A percentile compares a stretch with the other conserved stretches of the same genome.
Conservation (phyloP, 495 filamentous ascomycete genomes). For the Penicillium diatomitis region DNA sequence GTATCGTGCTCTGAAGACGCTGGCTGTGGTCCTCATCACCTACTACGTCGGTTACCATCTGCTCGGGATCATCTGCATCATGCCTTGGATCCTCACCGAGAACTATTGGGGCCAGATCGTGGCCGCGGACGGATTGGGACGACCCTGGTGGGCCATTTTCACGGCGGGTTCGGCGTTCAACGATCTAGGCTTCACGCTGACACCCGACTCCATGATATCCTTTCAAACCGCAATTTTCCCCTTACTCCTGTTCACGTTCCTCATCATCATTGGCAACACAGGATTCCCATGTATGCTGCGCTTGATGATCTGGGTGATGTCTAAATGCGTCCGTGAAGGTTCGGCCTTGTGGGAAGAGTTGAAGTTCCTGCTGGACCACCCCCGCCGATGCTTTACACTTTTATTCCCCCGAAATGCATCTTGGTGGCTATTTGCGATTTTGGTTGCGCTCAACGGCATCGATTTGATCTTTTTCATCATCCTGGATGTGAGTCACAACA, state of each 20-base stretch:
- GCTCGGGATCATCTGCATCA: constrained; percentile 59
- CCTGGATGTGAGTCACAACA: constrained; percentile 58
- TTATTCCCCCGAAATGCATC: constrained; percentile 85
- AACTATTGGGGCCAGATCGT: constrained; percentile 51
- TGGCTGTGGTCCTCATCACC: constrained; percentile 62
- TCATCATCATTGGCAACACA: constrained; percentile 90
- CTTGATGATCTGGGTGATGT: constrained; percentile 72
- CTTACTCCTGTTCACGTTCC: constrained; percentile 62
- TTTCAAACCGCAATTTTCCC: constrained; percentile 70
- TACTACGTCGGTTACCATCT: constrained; percentile 73
- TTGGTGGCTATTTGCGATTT: constrained; percentile 87
- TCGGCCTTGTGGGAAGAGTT: constrained; percentile 78
- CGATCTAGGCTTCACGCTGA: constrained; percentile 78
- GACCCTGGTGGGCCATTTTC: constrained; percentile 88
- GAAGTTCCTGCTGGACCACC: constrained; percentile 84
- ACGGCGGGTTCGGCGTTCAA: constrained; percentile 80
- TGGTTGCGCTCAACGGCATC: constrained; percentile 70
- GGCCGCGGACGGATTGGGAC: constrained; percentile 48
- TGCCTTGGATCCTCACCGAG: constrained; percentile 70
- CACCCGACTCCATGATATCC: constrained; percentile 84
- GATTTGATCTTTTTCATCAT: constrained; percentile 86
- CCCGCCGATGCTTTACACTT: constrained; percentile 88
- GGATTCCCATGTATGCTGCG: constrained; percentile 91
- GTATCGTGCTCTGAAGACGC: constrained; percentile 80
- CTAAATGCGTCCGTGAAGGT: constrained; percentile 46